phyloP scores from a whole-genome alignment of 2,329 filamentous ascomycete genomes.

The Didymella sp. region DNA sequence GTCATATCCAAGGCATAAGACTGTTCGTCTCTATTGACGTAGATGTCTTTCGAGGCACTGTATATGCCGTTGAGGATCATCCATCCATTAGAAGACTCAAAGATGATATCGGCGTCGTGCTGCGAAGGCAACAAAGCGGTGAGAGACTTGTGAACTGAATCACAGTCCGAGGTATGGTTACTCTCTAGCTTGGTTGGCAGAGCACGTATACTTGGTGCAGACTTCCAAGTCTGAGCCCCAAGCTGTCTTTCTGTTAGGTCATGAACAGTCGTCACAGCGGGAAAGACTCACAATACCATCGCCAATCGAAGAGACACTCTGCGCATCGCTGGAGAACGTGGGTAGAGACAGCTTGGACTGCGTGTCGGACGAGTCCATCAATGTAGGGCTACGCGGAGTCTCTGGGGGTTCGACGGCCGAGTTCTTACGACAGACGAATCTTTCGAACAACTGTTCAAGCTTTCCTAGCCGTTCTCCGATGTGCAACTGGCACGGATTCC shows the following conservation, averaged over 20 bases:
- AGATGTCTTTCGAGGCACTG: constrained; percentile 39
- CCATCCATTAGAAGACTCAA: constrained; percentile 48
- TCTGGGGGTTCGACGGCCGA: constrained; percentile 20
- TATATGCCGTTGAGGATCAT: constrained; percentile 43
- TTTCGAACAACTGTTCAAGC: constrained; percentile 47
- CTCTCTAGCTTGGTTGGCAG: constrained; percentile 28
- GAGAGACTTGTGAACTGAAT: constrained; percentile 33
- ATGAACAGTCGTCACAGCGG: not conserved
- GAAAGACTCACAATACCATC: constrained; percentile 40
- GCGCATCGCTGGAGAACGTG: constrained; percentile 31
- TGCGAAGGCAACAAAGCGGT: constrained; percentile 44
- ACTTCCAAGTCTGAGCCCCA: constrained; percentile 41
- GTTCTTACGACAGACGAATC: constrained; percentile 45
- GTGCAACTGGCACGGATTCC: constrained; percentile 36
- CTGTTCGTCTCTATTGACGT: constrained; percentile 39
- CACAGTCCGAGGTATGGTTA: constrained; percentile 15
- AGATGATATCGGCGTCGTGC: constrained; percentile 47
- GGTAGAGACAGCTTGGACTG: constrained; percentile 29
- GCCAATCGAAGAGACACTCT: constrained; percentile 39
- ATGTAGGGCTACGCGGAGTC: constrained; percentile 28
- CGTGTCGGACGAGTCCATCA: constrained; percentile 32
- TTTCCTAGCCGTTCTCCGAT: constrained; percentile 44
- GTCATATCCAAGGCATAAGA: constrained; percentile 46
- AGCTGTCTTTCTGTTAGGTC: constrained; percentile 32
- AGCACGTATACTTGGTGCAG: constrained; percentile 39